Conservation (phyloP, 495 filamentous ascomycete species). For the Talaromyces borbonicus region DNA sequence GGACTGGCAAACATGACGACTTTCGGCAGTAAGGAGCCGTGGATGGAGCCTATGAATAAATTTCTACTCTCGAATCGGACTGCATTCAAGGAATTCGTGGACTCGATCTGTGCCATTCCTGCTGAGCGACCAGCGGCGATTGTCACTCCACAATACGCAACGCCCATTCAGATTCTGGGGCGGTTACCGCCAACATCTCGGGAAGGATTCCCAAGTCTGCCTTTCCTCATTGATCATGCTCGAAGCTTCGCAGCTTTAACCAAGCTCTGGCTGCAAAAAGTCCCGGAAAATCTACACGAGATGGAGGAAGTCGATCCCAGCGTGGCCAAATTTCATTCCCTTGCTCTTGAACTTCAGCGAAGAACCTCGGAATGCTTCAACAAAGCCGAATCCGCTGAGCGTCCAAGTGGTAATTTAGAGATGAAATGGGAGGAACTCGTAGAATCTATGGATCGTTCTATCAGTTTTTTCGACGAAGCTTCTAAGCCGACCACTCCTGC, state of each 20-base stretch:
- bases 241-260: constrained; percentile 83
- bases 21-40: constrained; percentile 90
- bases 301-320: constrained; percentile 30
- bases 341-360: constrained; percentile 61
- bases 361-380: constrained; percentile 64
- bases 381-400: constrained; percentile 62
- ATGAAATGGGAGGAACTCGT: constrained; percentile 65
- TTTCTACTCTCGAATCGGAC: constrained; percentile 39
- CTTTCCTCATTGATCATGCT: constrained; percentile 87
- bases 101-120: constrained; percentile 74
- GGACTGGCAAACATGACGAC: constrained; percentile 87
- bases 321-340: constrained; percentile 56
- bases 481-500: constrained; percentile 32
- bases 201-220: constrained; percentile 90
- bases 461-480: constrained; percentile 35
- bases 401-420: constrained; percentile 47
- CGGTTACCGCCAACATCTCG: constrained; percentile 71
- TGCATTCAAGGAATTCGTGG: constrained; percentile 80
- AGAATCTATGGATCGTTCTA: constrained; percentile 52
- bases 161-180: constrained; percentile 81
- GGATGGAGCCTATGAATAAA: constrained; percentile 98
- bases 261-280: constrained; percentile 71
- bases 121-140: constrained; percentile 51
- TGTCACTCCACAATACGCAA: constrained; percentile 81
- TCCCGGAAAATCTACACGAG: constrained; percentile 25